Base-by-base conservation (phyloP, 2,329 filamentous ascomycete genomes). In the Westerdykella aurantiaca region DNA sequence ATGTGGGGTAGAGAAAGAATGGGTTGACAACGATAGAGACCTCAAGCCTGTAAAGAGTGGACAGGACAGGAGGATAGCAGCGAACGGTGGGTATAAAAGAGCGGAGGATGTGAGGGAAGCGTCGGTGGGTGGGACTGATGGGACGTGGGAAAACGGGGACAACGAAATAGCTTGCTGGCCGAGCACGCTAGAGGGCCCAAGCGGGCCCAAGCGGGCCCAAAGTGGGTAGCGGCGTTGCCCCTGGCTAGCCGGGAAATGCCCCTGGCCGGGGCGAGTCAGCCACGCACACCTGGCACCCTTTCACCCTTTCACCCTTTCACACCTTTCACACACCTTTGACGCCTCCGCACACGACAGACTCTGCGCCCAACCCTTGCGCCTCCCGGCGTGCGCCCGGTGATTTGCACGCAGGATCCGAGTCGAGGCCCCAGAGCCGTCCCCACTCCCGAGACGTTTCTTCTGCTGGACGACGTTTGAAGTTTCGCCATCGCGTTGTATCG, bases 31-130 rank as follows among this genome's bases (percentile, higher is more conserved):
- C 50, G 41, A 61, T 13, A 14, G 33, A 64, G 60, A 61, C 63
- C 49, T 66, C 63, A 64, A 66, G 63, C 61, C 62, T 66, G 62
- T 63, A 66, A 49, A 65, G 61, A 64, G 59, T 61, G 61, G 46
- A 64, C 59, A 63, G 60, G 52, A 49, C 33, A 14, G n/a, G 33
- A 35, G 33, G 31, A 21, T 3, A 7, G 14, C 14, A 29, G 31
- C 7, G 31, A 17, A 17, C 11, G 37, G 40, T 11, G 18, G 14
- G 18, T 35, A 10, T 42, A 21, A 37, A 29, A 42, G 29, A 42
- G 37, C 17, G 21, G 37, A 22, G 37, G 21, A 23, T n/a, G 37
- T 21, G 13, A 23, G 33, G 5, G 37, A 38, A 38, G 22, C 11
- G 38, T 16, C 18, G 37, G 25, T 16, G 38, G 37, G 25, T 22